Evolutionary conservation across 1,284 basidiomycete genomes (phyloP), one percentile per base, ranked within the genome.

Genomic region (Athelia psychrophila): DNA sequence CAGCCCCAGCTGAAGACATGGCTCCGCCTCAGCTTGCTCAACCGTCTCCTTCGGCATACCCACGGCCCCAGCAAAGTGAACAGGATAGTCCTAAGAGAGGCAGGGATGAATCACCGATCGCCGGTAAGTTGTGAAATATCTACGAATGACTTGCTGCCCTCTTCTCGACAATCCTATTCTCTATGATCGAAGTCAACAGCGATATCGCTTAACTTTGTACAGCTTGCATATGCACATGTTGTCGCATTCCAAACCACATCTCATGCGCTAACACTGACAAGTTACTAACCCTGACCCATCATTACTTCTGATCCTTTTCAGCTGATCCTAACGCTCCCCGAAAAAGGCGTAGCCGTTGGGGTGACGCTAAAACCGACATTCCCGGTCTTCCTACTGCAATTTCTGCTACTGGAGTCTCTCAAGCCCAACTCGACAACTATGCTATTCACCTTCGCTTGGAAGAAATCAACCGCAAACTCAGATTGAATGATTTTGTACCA

Each of bases 281-380:
- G 81, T 70, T 78, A 83, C 83, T 86, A 83, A 87, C 79, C 73
- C 68, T 73, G 55, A 69, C 64, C 63, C 58, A 61, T 69, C 60
- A 58, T 63, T 61, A 73, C 71, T 67, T 66, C 58, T 72, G 58
- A 68, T 66, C 70, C 61, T 60, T 55, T 56, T 59, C 69, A 86
- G 84, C 81, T 78, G 84, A 90, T 67, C 74, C 82, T 58, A 92
- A 93, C 64, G 87, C 84, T 58, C 85, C 92, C 58, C 88, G 94
- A 59, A 97, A 97, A 75, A 85, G 94, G 60, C 88, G 92, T 61
- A 96, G 93, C 63, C 90, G 95, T 57, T 98, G 94, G 94, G 95
- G 95, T 61, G 93, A 96, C 61, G 84, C 82, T 54, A 92, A 93
- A 69, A 81, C 84, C 54, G 91, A 95, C 60, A 88, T 93, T 49